Evolutionary conservation across 108 stramenopile genomes (phyloP), one percentile per base, ranked within the genome.

Genomic region (Nitzschia sp.): DNA sequence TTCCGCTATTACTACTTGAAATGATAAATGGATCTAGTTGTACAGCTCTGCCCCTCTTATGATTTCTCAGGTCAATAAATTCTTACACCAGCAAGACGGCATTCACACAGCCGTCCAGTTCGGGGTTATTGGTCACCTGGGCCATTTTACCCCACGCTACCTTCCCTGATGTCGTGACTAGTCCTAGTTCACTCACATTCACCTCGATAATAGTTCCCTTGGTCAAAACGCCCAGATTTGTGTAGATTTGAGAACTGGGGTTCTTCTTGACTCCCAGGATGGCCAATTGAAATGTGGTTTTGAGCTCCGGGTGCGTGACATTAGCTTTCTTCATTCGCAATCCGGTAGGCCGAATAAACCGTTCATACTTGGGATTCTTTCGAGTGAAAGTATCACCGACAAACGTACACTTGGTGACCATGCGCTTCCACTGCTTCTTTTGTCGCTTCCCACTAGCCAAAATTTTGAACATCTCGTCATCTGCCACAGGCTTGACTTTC

Each of bases 121-220:
- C 83, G 22, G 83, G 83, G 35, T 79, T 97, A 83, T 99, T 99
- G 45, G 99, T 99, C 5, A 99, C 98, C 76, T 98, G 96, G 8
- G 98, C 98, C 82, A 98, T 97, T 71, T 98, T 98, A 29, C 97
- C 99, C 97, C 97, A 98, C 13, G 97, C 98, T 15, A 99, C 99
- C 64, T 98, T 97, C 35, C 99, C 99, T 15, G 92, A 90, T 45
- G 97, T 96, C 8, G 99, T 99, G 5, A 99, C 99, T 38, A 99
- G 71, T 26, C 99, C 99, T 34, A 99, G 75, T 64, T 98, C 99
- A 75, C 86, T 88, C 3, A 98, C 97, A 76, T 98, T 98, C 41
- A 98, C 99, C 76, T 99, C 99, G 68, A 99, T 93, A 56, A 99
- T 89, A 11, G 99, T 99, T 38, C 99, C 99, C 90, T 99, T 99